phyloP scores from a whole-genome alignment of 2,329 filamentous ascomycete genomes.

The Teratosphaeria nubilosa region DNA sequence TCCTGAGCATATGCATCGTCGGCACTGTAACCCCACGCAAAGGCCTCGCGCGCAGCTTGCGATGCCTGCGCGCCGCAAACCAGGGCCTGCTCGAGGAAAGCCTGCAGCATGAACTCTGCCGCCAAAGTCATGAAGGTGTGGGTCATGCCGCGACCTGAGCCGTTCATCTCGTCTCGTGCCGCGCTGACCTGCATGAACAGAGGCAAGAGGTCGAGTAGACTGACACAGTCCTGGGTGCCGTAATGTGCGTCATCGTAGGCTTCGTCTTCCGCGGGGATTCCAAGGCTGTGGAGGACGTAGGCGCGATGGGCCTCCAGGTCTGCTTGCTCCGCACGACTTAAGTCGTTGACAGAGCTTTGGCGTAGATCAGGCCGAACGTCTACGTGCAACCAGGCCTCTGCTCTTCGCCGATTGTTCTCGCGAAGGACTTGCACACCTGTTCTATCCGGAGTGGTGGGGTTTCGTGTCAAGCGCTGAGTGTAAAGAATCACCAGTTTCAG shows the following conservation, averaged over 20 bases:
- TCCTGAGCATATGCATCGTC: slow-evolving; percentile 21
- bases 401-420: slow-evolving; percentile 27
- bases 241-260: slow-evolving; percentile 21
- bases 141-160: slow-evolving; percentile 24
- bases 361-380: slow-evolving; percentile 3
- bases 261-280: slow-evolving; percentile 15
- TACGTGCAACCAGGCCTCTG: slow-evolving; percentile 4
- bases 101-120: slow-evolving; percentile 40
- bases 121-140: slow-evolving; percentile 36
- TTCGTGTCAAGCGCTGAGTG: slow-evolving; percentile 31
- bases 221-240: slow-evolving; percentile 25
- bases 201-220: slow-evolving; percentile 34
- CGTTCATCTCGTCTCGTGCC: slow-evolving; percentile 21
- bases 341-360: slow-evolving; percentile 8
- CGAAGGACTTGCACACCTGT: slow-evolving; percentile 28
- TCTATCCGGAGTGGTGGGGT: slow-evolving; percentile 28
- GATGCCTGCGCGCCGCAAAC: slow-evolving; percentile 27
- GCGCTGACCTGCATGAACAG: slow-evolving; percentile 41
- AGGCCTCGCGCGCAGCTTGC: slow-evolving; percentile 29
- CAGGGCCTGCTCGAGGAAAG: slow-evolving; percentile 39
- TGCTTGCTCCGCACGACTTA: not conserved
- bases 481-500: slow-evolving; percentile 39
- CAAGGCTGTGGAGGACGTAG: slow-evolving; percentile 11
- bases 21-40: slow-evolving; percentile 32
- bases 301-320: slow-evolving; percentile 17